Percentiles rank a stretch among this genome's conserved stretches.
Evolutionary conservation across 352 stramenopile species (phyloP).

Genomic region (Pythium plurisporium): DNA sequence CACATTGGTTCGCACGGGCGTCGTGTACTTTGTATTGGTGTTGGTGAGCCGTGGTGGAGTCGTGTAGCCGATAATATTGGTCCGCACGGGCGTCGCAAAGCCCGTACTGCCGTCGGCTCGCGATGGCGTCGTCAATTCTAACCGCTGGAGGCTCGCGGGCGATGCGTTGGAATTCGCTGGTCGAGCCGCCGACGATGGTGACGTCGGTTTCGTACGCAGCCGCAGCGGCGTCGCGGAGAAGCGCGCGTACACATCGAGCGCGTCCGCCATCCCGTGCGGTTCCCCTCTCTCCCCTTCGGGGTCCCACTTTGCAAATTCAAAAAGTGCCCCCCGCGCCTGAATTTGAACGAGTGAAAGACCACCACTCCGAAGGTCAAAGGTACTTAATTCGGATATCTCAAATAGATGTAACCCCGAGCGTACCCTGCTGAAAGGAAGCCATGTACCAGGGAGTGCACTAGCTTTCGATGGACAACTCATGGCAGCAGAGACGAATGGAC

Average conservation of each 20-base stretch:
- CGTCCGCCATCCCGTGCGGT: constrained; percentile 13
- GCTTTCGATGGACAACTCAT: no score
- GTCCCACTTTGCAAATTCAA: constrained; percentile 2
- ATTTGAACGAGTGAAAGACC: constrained; percentile 14
- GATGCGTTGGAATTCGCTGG: not conserved
- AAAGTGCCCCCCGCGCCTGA: not conserved
- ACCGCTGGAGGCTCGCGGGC: not conserved
- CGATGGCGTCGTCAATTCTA: not conserved
- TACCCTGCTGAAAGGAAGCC: no score
- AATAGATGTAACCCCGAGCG: no score
- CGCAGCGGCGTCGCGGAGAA: constrained; percentile 21
- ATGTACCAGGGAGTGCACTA: no score
- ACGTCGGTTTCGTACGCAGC: constrained; percentile 7
- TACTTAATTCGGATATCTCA: constrained; percentile 11
- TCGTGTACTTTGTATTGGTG: no score
- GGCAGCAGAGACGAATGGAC: no score
- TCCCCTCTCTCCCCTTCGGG: not conserved
- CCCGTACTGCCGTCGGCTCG: no score
- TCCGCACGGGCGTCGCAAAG: no score
- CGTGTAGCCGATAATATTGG: no score
- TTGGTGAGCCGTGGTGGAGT: no score
- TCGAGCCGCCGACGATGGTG: not conserved
- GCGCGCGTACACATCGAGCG: constrained; percentile 21
- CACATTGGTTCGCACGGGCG: no score
- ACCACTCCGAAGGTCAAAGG: constrained; percentile 8